A percentile compares a stretch with the other conserved stretches of the same genome.
These are phyloP conservation scores for Diphasiastrum complanatum DNA, from an alignment of 83 land plant genomes.

Conservation along the genomic window DNA sequence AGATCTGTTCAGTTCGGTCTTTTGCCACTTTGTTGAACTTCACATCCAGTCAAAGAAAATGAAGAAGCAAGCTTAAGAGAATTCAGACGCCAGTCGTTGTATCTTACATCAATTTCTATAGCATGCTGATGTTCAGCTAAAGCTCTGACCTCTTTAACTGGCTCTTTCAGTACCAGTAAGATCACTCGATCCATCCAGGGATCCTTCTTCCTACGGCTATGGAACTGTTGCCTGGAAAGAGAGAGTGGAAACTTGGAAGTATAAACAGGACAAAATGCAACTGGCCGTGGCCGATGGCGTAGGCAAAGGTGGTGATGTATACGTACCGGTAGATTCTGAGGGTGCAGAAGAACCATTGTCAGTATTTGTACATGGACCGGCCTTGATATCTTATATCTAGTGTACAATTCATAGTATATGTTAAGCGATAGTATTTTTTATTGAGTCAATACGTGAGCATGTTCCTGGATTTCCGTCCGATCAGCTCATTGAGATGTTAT, in stretches of 20 bases:
- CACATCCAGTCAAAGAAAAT: too few species aligned
- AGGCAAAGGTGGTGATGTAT: conserved; percentile 28
- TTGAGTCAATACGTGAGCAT: too few species aligned
- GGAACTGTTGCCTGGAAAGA: conserved; percentile 86
- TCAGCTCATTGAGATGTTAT: background rate
- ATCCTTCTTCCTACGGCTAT: conserved; percentile 66
- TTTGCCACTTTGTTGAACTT: too few species aligned
- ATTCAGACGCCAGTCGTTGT: too few species aligned
- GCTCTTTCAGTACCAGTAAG: background rate
- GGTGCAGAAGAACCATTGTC: conserved; percentile 53
- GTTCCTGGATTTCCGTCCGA: background rate
- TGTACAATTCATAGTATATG: too few species aligned
- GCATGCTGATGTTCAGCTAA: background rate
- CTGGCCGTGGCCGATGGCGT: conserved; percentile 37
- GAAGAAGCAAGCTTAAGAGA: too few species aligned
- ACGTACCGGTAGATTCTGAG: conserved; percentile 18
- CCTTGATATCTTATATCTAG: background rate
- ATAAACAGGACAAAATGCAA: conserved; percentile 50
- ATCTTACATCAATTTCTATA: too few species aligned
- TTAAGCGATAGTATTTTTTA: too few species aligned
- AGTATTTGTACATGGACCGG: background rate
- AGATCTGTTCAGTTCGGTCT: too few species aligned
- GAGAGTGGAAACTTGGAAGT: conserved; percentile 64
- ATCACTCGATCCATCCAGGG: conserved; percentile 54
- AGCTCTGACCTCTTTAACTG: background rate